Conservation (phyloP, 1,284 basidiomycete genomes). For the Pulchroboletus neoregius region DNA sequence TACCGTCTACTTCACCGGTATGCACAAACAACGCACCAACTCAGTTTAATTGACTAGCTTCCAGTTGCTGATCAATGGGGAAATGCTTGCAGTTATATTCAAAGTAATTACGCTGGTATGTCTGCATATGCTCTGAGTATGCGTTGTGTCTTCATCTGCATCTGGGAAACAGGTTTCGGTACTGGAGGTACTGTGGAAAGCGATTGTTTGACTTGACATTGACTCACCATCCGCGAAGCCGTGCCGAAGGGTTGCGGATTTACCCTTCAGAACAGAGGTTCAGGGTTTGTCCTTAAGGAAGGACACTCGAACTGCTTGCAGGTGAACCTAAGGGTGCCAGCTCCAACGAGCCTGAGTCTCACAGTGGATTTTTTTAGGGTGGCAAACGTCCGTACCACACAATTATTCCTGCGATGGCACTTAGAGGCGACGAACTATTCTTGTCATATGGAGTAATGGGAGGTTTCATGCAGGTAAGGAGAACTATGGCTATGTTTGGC, state of each 20-base stretch:
- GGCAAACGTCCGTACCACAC: slow-evolving; percentile 94
- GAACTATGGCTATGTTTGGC: neutral
- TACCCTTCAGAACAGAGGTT: slow-evolving; percentile 91
- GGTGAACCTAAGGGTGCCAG: slow-evolving; percentile 36
- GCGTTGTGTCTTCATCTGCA: neutral
- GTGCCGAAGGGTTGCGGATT: slow-evolving; percentile 93
- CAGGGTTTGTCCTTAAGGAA: slow-evolving; percentile 75
- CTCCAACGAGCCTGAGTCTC: neutral
- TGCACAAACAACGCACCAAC: slow-evolving; percentile 4
- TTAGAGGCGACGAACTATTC: slow-evolving; percentile 78
- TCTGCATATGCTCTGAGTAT: neutral
- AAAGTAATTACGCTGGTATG: slow-evolving; percentile 84
- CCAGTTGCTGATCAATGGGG: slow-evolving; percentile 83
- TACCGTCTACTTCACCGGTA: slow-evolving; percentile 90
- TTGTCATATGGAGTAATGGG: slow-evolving; percentile 93
- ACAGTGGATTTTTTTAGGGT: slow-evolving; percentile 40
- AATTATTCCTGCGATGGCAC: slow-evolving; percentile 91
- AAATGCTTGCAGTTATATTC: slow-evolving; percentile 93
- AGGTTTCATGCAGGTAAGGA: slow-evolving; percentile 83
- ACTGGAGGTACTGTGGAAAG: slow-evolving; percentile 56
- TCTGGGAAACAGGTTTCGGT: slow-evolving; percentile 55
- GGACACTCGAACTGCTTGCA: slow-evolving; percentile 80
- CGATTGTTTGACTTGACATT: neutral
- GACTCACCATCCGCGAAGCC: slow-evolving; percentile 41
- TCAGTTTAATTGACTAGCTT: neutral